phyloP scores from a whole-genome alignment of 2,329 filamentous ascomycete species.

The Zymoseptoria passerinii region DNA sequence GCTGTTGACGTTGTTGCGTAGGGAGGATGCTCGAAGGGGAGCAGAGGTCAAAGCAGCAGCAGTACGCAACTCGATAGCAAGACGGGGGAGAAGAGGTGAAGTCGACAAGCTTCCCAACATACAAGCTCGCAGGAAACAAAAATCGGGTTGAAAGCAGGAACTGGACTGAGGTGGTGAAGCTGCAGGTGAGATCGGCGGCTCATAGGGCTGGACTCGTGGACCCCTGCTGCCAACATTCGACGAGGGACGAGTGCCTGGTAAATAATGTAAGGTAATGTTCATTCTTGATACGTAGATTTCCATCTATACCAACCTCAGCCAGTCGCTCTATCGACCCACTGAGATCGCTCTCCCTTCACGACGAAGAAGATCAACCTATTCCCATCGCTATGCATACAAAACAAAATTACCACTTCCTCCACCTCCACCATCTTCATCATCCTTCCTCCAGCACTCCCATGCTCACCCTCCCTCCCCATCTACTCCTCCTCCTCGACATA shows the following conservation, averaged over 20 bases:
- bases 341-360: not conserved
- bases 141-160: not conserved
- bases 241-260: too few relatives aligned
- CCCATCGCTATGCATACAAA: not conserved
- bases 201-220: not conserved
- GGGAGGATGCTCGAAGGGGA: not conserved
- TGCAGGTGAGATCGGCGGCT: not conserved
- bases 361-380: not conserved
- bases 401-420: not conserved
- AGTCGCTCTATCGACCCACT: not conserved
- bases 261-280: too few relatives aligned
- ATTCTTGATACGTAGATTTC: too few relatives aligned
- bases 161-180: not conserved
- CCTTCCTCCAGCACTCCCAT: not conserved
- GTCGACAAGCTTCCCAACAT: not conserved
- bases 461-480: not conserved
- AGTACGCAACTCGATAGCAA: not conserved
- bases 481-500: constrained; percentile 41
- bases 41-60: not conserved
- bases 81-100: too few relatives aligned
- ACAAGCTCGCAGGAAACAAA: not conserved
- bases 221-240: too few relatives aligned
- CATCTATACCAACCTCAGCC: not conserved
- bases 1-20: not conserved
- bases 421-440: not conserved